A percentile compares a stretch with the other conserved stretches of the same genome.
These are phyloP conservation scores for Hypholoma sublateritium DNA, from an alignment of 768 basidiomycete genomes.

Conservation along the genomic window DNA sequence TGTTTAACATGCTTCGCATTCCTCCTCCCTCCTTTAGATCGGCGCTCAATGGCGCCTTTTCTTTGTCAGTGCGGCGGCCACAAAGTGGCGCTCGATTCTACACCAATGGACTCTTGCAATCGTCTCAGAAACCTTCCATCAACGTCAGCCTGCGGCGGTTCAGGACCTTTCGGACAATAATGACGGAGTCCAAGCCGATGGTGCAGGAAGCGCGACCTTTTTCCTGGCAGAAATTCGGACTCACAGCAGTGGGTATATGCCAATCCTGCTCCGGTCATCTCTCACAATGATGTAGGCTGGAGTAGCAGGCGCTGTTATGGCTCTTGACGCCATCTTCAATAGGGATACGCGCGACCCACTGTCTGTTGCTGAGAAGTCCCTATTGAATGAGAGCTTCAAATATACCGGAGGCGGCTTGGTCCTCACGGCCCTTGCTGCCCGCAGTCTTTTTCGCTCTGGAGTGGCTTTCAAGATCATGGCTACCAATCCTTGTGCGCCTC, in stretches of 20 bases:
- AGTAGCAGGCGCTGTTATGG: slow-evolving; percentile 68
- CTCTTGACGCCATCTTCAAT: slow-evolving; percentile 67
- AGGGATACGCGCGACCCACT: slow-evolving; percentile 76
- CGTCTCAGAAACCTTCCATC: slow-evolving; percentile 6
- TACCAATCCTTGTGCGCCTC: slow-evolving; percentile 71
- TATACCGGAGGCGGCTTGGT: slow-evolving; percentile 82
- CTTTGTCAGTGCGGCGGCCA: slow-evolving; percentile 8
- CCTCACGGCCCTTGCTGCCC: slow-evolving; percentile 77
- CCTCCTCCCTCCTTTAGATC: slow-evolving; percentile 16
- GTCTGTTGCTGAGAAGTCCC: slow-evolving; percentile 58
- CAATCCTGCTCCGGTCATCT: slow-evolving; percentile 27
- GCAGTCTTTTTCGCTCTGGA: slow-evolving; percentile 72
- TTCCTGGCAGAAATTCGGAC: slow-evolving; percentile 32
- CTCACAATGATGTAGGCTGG: slow-evolving; percentile 47
- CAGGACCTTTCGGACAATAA: slow-evolving; percentile 40
- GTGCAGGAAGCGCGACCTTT: slow-evolving; percentile 30
- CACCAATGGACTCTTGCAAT: slow-evolving; percentile 13
- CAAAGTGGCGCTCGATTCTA: slow-evolving; percentile 12
- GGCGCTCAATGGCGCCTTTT: slow-evolving; percentile 2
- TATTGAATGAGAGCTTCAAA: slow-evolving; percentile 76
- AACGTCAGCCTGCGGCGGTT: background rate
- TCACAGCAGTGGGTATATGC: slow-evolving; percentile 25
- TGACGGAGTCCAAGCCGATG: slow-evolving; percentile 41
- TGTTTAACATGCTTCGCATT: slow-evolving; percentile 16
- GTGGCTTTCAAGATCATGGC: slow-evolving; percentile 74